Conservation (phyloP, 495 filamentous ascomycete species). For the Penicillium argentinense region DNA sequence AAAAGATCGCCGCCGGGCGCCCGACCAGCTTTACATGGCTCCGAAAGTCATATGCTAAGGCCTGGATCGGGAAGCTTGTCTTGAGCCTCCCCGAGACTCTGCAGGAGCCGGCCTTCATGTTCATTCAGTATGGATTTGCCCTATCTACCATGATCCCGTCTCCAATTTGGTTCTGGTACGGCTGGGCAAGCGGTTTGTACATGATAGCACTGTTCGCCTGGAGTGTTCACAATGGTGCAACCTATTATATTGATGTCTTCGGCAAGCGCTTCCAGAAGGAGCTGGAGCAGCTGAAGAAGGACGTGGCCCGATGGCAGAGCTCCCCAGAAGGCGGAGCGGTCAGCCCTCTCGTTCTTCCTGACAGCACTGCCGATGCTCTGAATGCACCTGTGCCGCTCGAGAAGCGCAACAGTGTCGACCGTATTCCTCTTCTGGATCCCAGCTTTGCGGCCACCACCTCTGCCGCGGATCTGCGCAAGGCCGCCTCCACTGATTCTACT, state of each 20-base stretch:
- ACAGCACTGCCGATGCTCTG: slow-evolving; percentile 16
- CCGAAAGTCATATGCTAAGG: slow-evolving; percentile 81
- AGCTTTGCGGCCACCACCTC: slow-evolving; percentile 24
- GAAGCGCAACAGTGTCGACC: slow-evolving; percentile 38
- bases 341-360: slow-evolving; percentile 33
- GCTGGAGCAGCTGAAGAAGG: slow-evolving; percentile 82
- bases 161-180: slow-evolving; percentile 91
- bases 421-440: slow-evolving; percentile 44
- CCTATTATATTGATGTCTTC: slow-evolving; percentile 97
- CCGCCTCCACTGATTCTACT: slow-evolving; percentile 5
- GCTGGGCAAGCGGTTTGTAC: slow-evolving; percentile 75
- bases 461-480: slow-evolving; percentile 23
- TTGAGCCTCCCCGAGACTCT: slow-evolving; percentile 69
- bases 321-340: slow-evolving; percentile 37
- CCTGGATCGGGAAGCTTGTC: slow-evolving; percentile 83
- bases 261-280: slow-evolving; percentile 96
- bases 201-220: slow-evolving; percentile 78
- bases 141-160: slow-evolving; percentile 91
- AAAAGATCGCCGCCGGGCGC: slow-evolving; percentile 93
- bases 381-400: slow-evolving; percentile 16
- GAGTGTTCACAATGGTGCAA: slow-evolving; percentile 93
- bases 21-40: slow-evolving; percentile 98
- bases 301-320: slow-evolving; percentile 86
- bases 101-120: slow-evolving; percentile 92
- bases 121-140: slow-evolving; percentile 91